Evolutionary conservation across 371 early-diverging fungal genomes (phyloP).

Genomic region (Mucor racemosus): DNA sequence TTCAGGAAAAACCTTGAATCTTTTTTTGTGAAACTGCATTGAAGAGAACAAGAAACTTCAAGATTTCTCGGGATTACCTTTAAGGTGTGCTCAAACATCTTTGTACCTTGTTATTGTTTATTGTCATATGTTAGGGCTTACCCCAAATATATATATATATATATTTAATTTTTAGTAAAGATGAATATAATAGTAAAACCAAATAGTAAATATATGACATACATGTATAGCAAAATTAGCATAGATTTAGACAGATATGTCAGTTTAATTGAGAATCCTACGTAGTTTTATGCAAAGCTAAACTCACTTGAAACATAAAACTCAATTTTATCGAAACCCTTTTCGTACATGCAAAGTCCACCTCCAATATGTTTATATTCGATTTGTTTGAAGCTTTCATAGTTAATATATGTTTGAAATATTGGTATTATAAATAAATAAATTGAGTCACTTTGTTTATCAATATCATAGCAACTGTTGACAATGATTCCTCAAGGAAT

Average conservation of each 20-base stretch:
- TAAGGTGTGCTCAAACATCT: not conserved
- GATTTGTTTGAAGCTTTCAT: not conserved
- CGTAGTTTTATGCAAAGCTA: not conserved
- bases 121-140: not conserved
- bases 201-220: no score
- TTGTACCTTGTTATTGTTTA: not conserved
- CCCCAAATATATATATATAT: not conserved
- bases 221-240: no score
- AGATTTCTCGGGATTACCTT: not conserved
- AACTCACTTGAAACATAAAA: not conserved
- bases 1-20: constrained; percentile 4
- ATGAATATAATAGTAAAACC: no score
- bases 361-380: not conserved
- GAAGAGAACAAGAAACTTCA: not conserved
- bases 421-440: not conserved
- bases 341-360: not conserved
- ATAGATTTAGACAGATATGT: not conserved
- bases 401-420: not conserved
- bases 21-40: constrained; percentile 2
- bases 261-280: not conserved
- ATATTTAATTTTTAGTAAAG: not conserved
- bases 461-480: no score
- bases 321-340: not conserved
- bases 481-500: not conserved
- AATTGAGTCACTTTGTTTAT: not conserved